Evolutionary conservation across 2,329 filamentous ascomycete genomes (phyloP).

Genomic region (Cercospora janseana): DNA sequence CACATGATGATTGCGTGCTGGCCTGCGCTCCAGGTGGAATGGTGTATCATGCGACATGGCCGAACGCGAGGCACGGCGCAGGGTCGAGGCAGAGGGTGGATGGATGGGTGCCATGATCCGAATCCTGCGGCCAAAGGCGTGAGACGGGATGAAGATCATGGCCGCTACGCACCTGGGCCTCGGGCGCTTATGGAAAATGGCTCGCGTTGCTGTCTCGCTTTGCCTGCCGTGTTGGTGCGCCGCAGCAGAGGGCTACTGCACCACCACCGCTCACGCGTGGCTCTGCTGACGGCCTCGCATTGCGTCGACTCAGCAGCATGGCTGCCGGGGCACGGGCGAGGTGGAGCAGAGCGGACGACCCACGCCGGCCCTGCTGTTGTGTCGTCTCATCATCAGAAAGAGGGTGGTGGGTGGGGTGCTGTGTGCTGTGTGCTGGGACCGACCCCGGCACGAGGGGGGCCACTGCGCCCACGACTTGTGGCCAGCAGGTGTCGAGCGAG

Average conservation of each 20-base stretch:
- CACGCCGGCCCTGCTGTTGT: conserved; percentile 3
- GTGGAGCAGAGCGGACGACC: not conserved
- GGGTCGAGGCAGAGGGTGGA: conserved; percentile 3
- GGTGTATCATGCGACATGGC: conserved; percentile 16
- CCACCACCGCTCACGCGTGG: not conserved
- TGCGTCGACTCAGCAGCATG: too few relatives aligned
- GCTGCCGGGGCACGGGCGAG: too few relatives aligned
- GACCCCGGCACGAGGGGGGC: too few relatives aligned
- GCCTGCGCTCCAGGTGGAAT: not conserved
- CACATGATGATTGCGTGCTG: conserved; percentile 16
- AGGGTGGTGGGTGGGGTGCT: too few relatives aligned
- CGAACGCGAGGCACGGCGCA: conserved; percentile 2
- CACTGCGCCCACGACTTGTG: too few relatives aligned
- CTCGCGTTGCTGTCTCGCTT: conserved; percentile 11
- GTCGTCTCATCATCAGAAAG: too few relatives aligned
- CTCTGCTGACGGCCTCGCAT: not conserved
- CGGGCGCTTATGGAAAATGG: conserved; percentile 15
- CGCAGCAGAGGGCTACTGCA: not conserved
- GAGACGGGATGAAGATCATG: conserved; percentile 1
- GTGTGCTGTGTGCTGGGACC: too few relatives aligned
- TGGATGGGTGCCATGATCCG: not conserved
- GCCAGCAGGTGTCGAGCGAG: too few relatives aligned
- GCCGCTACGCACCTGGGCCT: conserved; percentile 1
- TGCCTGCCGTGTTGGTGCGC: conserved; percentile 2
- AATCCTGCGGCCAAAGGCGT: conserved; percentile 6